phyloP scores from a whole-genome alignment of 2,329 filamentous ascomycete genomes.

The Aspergillus proliferans region DNA sequence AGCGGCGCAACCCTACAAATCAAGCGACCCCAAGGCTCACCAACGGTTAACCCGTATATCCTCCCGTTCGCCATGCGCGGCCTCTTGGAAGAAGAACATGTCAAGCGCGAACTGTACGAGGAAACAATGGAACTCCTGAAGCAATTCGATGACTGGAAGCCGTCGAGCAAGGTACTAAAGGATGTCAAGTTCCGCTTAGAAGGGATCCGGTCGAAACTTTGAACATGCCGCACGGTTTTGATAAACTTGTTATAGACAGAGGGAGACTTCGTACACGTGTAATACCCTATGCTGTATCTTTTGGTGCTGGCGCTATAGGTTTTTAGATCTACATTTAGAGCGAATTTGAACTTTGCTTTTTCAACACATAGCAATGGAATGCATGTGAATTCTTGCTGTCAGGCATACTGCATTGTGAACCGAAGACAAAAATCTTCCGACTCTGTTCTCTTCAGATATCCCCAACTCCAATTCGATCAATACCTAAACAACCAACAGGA shows the following conservation, averaged over 20 bases:
- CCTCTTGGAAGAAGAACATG: conserved; percentile 82
- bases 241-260: background rate
- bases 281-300: background rate
- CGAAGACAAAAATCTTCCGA: no score
- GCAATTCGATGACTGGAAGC: conserved; percentile 92
- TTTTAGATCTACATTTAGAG: background rate
- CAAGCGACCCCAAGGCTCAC: conserved; percentile 41
- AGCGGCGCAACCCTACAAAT: conserved; percentile 46
- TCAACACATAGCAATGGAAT: background rate
- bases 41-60: conserved; percentile 70
- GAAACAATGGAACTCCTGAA: conserved; percentile 75
- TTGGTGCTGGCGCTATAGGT: background rate
- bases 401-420: no score
- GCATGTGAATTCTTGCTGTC: background rate
- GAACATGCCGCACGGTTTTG: conserved; percentile 6
- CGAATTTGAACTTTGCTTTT: background rate
- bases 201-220: conserved; percentile 79
- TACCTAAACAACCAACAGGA: no score
- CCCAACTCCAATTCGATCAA: no score
- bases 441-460: no score
- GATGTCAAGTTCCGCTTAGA: conserved; percentile 94
- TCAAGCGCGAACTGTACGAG: conserved; percentile 68
- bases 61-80: conserved; percentile 95
- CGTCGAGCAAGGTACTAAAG: conserved; percentile 80
- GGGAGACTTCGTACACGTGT: background rate